phyloP scores from a whole-genome alignment of 768 basidiomycete species.

The Pisolithus microcarpus region DNA sequence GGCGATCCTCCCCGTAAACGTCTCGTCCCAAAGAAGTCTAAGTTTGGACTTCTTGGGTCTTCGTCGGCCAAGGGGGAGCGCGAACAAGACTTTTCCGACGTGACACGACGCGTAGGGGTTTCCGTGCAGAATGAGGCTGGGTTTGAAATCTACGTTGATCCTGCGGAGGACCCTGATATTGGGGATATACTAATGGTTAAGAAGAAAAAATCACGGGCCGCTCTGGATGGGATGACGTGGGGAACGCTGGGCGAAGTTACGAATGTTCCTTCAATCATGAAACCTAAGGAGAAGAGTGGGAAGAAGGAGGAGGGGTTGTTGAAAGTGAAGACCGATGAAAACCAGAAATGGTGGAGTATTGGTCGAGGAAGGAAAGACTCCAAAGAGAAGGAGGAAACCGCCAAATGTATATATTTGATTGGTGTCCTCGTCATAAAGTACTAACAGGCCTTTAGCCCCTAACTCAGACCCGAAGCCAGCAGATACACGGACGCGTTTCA shows the following conservation, averaged over 20 bases:
- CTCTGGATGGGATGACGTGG: slow-evolving; percentile 48
- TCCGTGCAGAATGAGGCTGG: neutral
- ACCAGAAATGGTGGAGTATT: slow-evolving; percentile 78
- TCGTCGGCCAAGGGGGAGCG: slow-evolving; percentile 21
- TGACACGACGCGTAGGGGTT: slow-evolving; percentile 42
- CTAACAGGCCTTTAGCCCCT: slow-evolving; percentile 33
- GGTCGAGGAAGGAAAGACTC: slow-evolving; percentile 67
- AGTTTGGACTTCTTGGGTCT: slow-evolving; percentile 41
- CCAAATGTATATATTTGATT: slow-evolving; percentile 20
- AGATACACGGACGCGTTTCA: slow-evolving; percentile 47
- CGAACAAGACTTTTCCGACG: slow-evolving; percentile 52
- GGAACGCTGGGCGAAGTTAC: slow-evolving; percentile 58
- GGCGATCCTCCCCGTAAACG: slow-evolving; percentile 32
- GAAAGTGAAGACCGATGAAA: slow-evolving; percentile 40
- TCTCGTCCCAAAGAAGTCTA: slow-evolving; percentile 70
- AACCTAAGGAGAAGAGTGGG: slow-evolving; percentile 29
- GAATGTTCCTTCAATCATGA: slow-evolving; percentile 35
- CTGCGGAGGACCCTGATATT: slow-evolving; percentile 53
- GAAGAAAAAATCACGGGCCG: slow-evolving; percentile 65
- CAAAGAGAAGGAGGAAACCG: slow-evolving; percentile 50
- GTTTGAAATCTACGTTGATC: slow-evolving; percentile 66
- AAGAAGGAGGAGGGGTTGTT: slow-evolving; percentile 29
- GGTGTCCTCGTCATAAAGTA: neutral
- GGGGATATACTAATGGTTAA: slow-evolving; percentile 68
- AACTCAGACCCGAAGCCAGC: slow-evolving; percentile 31